Evolutionary conservation across 768 basidiomycete genomes (phyloP).

Genomic region (Pleurotus giganteus): DNA sequence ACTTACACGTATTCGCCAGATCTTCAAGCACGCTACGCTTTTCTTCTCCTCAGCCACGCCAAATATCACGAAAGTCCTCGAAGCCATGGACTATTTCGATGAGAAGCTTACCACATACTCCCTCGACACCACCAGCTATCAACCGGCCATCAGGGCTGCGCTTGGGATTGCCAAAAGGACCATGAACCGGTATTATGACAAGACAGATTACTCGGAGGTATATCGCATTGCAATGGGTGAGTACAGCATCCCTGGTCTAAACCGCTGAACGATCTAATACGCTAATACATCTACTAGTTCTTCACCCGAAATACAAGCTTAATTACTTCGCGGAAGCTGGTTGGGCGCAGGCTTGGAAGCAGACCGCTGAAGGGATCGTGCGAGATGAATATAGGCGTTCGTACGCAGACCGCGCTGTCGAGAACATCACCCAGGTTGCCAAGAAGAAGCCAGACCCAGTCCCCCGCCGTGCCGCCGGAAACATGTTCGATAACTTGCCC

Average conservation of each 20-base stretch:
- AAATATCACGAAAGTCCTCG: conserved; percentile 25
- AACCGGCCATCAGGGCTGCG: conserved; percentile 21
- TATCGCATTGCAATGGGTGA: conserved; percentile 37
- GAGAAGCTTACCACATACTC: not conserved
- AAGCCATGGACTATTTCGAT: conserved; percentile 25
- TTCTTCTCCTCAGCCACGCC: conserved; percentile 11
- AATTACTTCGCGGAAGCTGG: conserved; percentile 22
- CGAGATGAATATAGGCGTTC: conserved; percentile 15
- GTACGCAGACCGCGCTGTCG: not conserved
- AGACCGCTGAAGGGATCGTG: conserved; percentile 16
- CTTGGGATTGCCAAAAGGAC: conserved; percentile 23
- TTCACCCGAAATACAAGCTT: conserved; percentile 29
- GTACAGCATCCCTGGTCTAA: conserved; percentile 9
- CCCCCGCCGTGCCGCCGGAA: too few relatives aligned
- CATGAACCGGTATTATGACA: conserved; percentile 29
- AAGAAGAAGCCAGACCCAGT: not conserved
- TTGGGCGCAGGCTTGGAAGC: conserved; percentile 26
- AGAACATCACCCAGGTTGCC: conserved; percentile 2
- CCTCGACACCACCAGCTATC: not conserved
- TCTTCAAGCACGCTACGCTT: conserved; percentile 8
- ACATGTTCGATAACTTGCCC: conserved; percentile 20
- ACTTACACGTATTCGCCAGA: not conserved
- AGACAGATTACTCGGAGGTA: conserved; percentile 28
- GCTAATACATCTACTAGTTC: conserved; percentile 12
- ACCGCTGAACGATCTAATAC: not conserved